Base-by-base conservation (phyloP, 2,329 filamentous ascomycete species). In the Thermoascus crustaceus region DNA sequence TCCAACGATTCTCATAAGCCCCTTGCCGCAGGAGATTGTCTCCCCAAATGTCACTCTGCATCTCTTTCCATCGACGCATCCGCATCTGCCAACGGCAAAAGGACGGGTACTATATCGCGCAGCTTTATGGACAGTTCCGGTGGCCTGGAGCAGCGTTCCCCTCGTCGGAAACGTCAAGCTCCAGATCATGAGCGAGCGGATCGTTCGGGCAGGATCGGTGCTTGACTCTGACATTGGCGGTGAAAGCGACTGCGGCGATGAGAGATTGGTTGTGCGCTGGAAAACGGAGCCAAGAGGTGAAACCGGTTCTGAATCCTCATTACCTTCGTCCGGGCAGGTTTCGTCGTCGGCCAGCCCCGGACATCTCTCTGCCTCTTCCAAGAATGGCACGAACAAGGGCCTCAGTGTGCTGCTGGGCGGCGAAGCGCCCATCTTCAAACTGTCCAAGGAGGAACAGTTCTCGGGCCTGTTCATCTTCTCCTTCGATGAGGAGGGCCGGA, bases 391-490 rank as follows among this genome's bases (percentile, higher is more conserved):
- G 23, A 64, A 66, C 42, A 52, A 60, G 39, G 55, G 63, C 7
- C 51, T 68, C 3, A 64, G 58, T 34, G 54, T 58, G 23, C 52
- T 76, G 25, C 64, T 80, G 4, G 67, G 70, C 8, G 71, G 75
- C 33, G 68, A 73, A 11, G 61, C 70, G 46, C 61, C 61, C 2
- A 66, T 68, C 16, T 65, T 68, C 48, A 61, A 62, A 19, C 46
- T 66, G 4, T 73, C 76, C 37, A 73, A 76, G 32, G 75, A 75
- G 41, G 81, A 84, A 52, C 82, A 88, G 53, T 96, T 96, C 49
- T 85, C 80, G 1, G 91, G 91, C 0, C 63, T 96, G 7, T 98
- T 96, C 61, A 81, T 94, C 40, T 98, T 98, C 58, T 85, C 94
- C 46, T 98, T 98, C 57, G 91, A 96, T 54, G 72, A 78, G 30